Base-by-base conservation (phyloP, 768 basidiomycete genomes). In the Lactarius akahatsu region DNA sequence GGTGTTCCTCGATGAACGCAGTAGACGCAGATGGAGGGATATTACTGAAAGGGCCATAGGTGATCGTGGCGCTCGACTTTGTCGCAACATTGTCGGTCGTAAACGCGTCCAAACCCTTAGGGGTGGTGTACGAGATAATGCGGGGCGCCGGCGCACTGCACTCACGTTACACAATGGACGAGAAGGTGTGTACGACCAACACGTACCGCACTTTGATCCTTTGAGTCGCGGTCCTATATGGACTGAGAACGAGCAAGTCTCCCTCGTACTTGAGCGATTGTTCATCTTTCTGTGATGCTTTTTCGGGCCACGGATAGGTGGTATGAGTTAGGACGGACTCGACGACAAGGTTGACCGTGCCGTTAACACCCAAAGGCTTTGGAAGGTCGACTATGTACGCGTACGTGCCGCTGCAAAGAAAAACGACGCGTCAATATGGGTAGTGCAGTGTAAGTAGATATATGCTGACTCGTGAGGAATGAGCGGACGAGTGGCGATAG, bases 21-120 rank as follows among this genome's bases (percentile, higher is more conserved):
- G 77, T 58, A 59, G 79, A 81, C 1, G 86, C 76, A 3, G 92
- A 89, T 11, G 85, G 73, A 16, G 87, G 90, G 57, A 96, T 80
- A 66, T 87, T 83, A 73, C 86, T 83, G 78, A 86, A 97, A 16
- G 96, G 95, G 1, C 96, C 96, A 71, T 96, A 96, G 13, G 92
- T 94, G 41, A 97, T 76, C 5, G 90, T 90, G 9, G 89, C 82
- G 43, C 92, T 91, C 55, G 90, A 85, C 76, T 91, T 91, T 45
- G 87, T 86, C 15, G 83, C 88, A 6, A 84, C 73, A 30, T 76
- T 78, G n/a, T 89, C 89, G 20, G 79, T 75, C 18, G 86, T 82
- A 74, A 91, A 89, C 43, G 77, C 80, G 4, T 85, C 82, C 20
- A 89, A 71, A 36, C 81, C 77, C 69, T 86, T 79, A 2, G 92